Evolutionary conservation across 2,329 filamentous ascomycete genomes (phyloP), one percentile per base, ranked within the genome.

Genomic region (Fonsecaea pedrosoi): DNA sequence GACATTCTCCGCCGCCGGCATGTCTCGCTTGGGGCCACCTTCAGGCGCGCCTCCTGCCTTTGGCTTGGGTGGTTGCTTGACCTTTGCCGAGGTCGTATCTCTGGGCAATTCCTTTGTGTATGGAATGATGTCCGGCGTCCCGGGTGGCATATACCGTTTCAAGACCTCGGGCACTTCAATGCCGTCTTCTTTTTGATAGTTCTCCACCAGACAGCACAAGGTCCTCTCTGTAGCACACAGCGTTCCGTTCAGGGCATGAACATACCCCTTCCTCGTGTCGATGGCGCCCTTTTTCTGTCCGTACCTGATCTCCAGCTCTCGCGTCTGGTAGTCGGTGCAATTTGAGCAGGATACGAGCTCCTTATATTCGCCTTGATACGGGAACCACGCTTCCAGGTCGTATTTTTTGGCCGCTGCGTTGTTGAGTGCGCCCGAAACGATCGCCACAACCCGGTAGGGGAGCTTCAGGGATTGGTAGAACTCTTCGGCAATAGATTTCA

Each of bases 291-390:
- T 91, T 86, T 97, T 98, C 68, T 88, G 85, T 56, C 95, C 94
- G 75, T 90, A 97, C 66, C 95, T 88, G 74, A 99, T 96, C 79
- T 98, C 94, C 12, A 99, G 86, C 73, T 93, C 94, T 64, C 95
- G 87, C 30, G 92, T 93, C 83, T 99, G 95, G 83, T 98, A 98
- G 78, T 98, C 94, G 54, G 92, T 96, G 84, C 95, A 99, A 82
- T 99, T 99, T 69, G 92, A 96, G 86, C 94, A 97, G 21, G 92
- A 96, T 59, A 98, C 95, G 34, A 99, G 87, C 82, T 98, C 95
- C 82, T 98, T 98, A 86, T 98, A 99, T 81, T 98, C 95, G 74
- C 91, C 91, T 79, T 98, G 94, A 84, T 91, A 96, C 15, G 92
- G 93, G 79, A 96, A 97, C 92, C 93, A 96, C 2, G 95, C 94